phyloP scores from a whole-genome alignment of 2,329 filamentous ascomycete species.

The Myriosclerotinia curreyana region DNA sequence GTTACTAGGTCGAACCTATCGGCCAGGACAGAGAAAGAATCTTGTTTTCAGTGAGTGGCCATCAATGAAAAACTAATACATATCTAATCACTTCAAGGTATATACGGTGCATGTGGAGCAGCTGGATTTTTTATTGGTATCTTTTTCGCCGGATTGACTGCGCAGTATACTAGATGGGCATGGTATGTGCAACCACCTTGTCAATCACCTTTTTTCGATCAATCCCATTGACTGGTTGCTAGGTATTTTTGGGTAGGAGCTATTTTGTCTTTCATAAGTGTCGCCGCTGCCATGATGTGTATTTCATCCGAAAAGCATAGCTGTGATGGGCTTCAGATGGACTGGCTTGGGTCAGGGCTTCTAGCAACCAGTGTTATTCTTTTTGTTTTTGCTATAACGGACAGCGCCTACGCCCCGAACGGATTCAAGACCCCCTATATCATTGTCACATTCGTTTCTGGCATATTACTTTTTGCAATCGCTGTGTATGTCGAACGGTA shows the following conservation, averaged over 20 bases:
- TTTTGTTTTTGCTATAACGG: constrained; percentile 69
- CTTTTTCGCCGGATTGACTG: constrained; percentile 60
- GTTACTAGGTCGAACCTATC: constrained; percentile 58
- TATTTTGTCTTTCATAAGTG: constrained; percentile 48
- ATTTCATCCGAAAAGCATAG: constrained; percentile 48
- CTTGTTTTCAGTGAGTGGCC: constrained; percentile 46
- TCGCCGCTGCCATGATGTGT: constrained; percentile 46
- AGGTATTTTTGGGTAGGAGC: constrained; percentile 59
- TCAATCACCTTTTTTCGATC: neutral
- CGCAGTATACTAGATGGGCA: constrained; percentile 57
- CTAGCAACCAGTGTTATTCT: constrained; percentile 64
- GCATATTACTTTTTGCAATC: constrained; percentile 53
- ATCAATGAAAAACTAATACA: neutral
- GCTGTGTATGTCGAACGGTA: constrained; percentile 71
- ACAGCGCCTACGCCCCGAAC: constrained; percentile 62
- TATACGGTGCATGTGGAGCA: constrained; percentile 20
- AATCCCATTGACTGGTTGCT: neutral
- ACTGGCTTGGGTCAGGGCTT: constrained; percentile 60
- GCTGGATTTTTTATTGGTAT: constrained; percentile 53
- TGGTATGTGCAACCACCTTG: constrained; percentile 49
- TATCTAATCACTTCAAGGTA: constrained; percentile 17
- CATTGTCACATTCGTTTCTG: constrained; percentile 58
- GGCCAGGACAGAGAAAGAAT: constrained; percentile 64
- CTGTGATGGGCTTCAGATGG: constrained; percentile 54
- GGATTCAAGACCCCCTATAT: constrained; percentile 72